These are phyloP conservation scores for Moniliella sp. DNA, from an alignment of 1,284 basidiomycete genomes.

Conservation along the genomic window DNA sequence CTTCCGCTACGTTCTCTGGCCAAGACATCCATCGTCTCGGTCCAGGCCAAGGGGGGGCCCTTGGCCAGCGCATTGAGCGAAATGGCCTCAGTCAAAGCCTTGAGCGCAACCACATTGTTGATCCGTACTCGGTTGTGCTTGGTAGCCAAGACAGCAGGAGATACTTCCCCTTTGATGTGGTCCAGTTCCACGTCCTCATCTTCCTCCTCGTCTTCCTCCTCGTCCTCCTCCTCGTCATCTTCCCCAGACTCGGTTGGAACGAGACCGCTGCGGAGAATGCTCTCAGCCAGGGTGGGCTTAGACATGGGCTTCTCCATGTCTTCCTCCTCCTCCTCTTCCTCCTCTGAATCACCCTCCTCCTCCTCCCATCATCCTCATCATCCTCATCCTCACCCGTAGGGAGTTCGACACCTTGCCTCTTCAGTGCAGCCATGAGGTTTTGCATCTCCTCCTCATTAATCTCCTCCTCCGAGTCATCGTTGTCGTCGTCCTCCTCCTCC, in stretches of 20 bases:
- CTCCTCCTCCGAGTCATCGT: too few relatives aligned
- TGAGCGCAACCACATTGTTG: constrained; percentile 21
- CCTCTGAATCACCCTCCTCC: too few relatives aligned
- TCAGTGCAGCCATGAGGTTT: too few relatives aligned
- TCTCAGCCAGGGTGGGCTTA: constrained; percentile 25
- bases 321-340: too few relatives aligned
- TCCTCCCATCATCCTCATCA: too few relatives aligned
- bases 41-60: constrained; percentile 21
- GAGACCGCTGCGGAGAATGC: constrained; percentile 22
- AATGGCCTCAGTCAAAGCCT: constrained; percentile 17
- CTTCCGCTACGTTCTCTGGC: constrained; percentile 18
- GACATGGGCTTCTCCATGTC: too few relatives aligned
- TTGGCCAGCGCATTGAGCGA: constrained; percentile 6
- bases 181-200: constrained; percentile 5
- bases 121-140: constrained; percentile 22
- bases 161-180: constrained; percentile 9
- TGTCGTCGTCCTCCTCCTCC: too few relatives aligned
- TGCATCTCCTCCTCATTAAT: too few relatives aligned
- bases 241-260: constrained; percentile 11
- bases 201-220: constrained; percentile 9
- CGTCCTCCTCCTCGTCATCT: constrained; percentile 12
- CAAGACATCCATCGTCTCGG: constrained; percentile 27
- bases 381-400: too few relatives aligned
- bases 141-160: constrained; percentile 13
- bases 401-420: too few relatives aligned